A percentile compares a stretch with the other conserved stretches of the same genome.
Evolutionary conservation across 1,284 basidiomycete genomes (phyloP).

Genomic region (Fomitopsis palustris): DNA sequence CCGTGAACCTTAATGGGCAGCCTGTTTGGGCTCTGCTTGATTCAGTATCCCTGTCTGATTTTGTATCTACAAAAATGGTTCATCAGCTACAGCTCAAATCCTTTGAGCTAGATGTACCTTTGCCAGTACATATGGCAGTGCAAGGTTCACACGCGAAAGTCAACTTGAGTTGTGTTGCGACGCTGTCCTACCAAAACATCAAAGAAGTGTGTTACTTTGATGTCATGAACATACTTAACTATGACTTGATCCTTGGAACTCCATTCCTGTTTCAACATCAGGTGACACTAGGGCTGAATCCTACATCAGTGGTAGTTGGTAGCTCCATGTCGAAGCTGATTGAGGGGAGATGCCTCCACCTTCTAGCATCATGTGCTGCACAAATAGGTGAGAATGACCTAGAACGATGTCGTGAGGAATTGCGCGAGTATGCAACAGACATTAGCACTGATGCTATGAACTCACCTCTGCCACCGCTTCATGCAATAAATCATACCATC

Average conservation of each 20-base stretch:
- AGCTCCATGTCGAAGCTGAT: conserved; percentile 13
- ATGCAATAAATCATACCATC: conserved; percentile 36
- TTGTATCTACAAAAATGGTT: conserved; percentile 30
- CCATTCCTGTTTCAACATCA: conserved; percentile 26
- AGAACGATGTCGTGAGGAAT: conserved; percentile 10
- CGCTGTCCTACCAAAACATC: conserved; percentile 29
- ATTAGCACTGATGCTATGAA: conserved; percentile 26
- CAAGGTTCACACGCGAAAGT: conserved; percentile 29
- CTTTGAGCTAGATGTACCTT: conserved; percentile 19
- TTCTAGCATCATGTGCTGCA: conserved; percentile 11
- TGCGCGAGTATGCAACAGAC: conserved; percentile 18
- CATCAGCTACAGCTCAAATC: conserved; percentile 25
- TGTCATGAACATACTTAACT: conserved; percentile 24
- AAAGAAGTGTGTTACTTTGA: conserved; percentile 25
- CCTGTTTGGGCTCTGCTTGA: conserved; percentile 27
- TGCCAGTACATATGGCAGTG: conserved; percentile 28
- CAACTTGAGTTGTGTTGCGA: conserved; percentile 17
- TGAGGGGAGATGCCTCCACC: conserved; percentile 13
- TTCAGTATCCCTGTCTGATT: conserved; percentile 32
- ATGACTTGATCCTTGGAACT: conserved; percentile 28
- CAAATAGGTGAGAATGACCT: conserved; percentile 12
- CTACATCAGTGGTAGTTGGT: conserved; percentile 15
- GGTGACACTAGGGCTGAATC: conserved; percentile 21
- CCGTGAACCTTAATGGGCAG: conserved; percentile 24
- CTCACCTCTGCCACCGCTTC: conserved; percentile 28